A percentile compares a stretch with the other conserved stretches of the same genome.
These are phyloP conservation scores for Conticribra weissflogii DNA, from an alignment of 108 stramenopile genomes.

Conservation along the genomic window DNA sequence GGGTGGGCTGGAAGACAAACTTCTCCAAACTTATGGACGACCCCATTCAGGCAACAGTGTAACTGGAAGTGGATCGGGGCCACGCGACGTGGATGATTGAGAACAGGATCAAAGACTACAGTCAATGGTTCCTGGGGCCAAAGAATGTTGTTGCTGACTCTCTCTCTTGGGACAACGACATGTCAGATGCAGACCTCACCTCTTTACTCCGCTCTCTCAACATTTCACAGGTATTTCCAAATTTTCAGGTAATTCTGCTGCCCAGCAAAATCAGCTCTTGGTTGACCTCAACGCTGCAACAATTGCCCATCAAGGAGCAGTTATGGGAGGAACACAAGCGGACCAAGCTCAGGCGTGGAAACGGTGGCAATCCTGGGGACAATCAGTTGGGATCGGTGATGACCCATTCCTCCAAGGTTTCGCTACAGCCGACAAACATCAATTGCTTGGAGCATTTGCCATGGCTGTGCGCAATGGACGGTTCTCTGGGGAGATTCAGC, in stretches of 20 bases:
- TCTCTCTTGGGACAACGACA: conserved; percentile 12
- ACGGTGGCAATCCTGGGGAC: neutral
- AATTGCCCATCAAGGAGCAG: no score
- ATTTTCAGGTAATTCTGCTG: conserved; percentile 9
- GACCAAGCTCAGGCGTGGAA: conserved; percentile 10
- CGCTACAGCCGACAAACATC: neutral
- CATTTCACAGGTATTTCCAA: conserved; percentile 10
- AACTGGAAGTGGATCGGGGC: no score
- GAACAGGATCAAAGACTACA: no score
- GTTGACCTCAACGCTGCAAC: no score
- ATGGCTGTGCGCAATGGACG: no score
- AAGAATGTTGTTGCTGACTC: conserved; percentile 7
- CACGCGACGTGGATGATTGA: conserved; percentile 1
- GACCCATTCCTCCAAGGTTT: conserved; percentile 4
- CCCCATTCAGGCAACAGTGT: no score
- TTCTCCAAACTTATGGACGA: neutral
- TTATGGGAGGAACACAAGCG: no score
- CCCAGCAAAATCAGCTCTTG: no score
- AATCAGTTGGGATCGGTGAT: no score
- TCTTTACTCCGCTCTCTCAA: neutral
- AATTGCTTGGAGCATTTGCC: conserved; percentile 4
- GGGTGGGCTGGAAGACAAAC: conserved; percentile 13
- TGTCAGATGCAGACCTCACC: conserved; percentile 11
- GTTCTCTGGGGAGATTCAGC: conserved; percentile 3
- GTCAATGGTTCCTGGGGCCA: conserved; percentile 22